These are phyloP conservation scores for Neolentinus lepideus DNA, from an alignment of 1,284 basidiomycete species.

Conservation along the genomic window DNA sequence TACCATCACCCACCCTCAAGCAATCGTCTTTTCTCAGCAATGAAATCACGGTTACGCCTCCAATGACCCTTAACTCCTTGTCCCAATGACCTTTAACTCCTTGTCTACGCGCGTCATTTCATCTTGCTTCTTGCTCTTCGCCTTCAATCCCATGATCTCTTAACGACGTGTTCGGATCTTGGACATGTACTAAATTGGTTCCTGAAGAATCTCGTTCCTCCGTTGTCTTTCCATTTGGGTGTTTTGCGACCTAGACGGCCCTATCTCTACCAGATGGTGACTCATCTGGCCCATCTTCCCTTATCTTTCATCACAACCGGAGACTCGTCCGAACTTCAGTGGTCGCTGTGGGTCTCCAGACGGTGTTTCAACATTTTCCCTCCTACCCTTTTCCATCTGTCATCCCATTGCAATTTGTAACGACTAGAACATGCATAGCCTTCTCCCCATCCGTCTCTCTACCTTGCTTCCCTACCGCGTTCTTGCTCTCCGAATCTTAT, in stretches of 20 bases:
- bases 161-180: not conserved
- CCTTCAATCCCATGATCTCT: not conserved
- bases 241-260: not conserved
- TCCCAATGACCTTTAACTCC: not conserved
- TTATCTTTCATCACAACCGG: slow-evolving; percentile 6
- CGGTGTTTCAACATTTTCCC: slow-evolving; percentile 5
- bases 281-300: not conserved
- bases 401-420: slow-evolving; percentile 33
- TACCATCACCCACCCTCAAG: not conserved
- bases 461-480: slow-evolving; percentile 12
- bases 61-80: not conserved
- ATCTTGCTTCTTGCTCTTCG: not conserved
- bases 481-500: slow-evolving; percentile 5
- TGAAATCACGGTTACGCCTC: not conserved
- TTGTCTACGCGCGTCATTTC: not conserved
- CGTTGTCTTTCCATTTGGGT: not conserved
- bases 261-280: not conserved
- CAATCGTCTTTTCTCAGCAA: too few species aligned
- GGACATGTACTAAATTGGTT: not conserved
- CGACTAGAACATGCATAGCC: slow-evolving; percentile 49
- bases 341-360: not conserved
- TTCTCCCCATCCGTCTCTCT: slow-evolving; percentile 18
- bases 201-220: not conserved
- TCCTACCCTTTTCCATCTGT: not conserved
- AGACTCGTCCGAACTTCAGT: slow-evolving; percentile 12